phyloP scores from a whole-genome alignment of 2,329 filamentous ascomycete species.

The Pseudogymnoascus sp. region DNA sequence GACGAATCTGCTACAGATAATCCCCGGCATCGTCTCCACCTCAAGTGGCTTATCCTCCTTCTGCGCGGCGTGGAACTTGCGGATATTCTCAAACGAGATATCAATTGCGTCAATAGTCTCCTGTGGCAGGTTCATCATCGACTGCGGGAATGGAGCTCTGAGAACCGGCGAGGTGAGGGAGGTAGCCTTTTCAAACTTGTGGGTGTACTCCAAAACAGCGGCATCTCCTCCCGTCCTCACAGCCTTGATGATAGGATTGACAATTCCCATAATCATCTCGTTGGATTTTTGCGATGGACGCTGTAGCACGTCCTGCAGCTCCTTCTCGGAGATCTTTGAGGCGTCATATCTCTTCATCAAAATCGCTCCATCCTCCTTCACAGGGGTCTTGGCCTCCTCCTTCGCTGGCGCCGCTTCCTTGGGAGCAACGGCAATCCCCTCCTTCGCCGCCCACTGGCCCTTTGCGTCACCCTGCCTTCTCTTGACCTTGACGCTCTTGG shows the following conservation, averaged over 20 bases:
- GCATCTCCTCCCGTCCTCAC: conserved; percentile 78
- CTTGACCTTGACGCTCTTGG: conserved; percentile 93
- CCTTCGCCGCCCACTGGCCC: conserved; percentile 81
- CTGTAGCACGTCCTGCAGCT: conserved; percentile 68
- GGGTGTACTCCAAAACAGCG: conserved; percentile 83
- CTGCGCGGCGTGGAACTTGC: conserved; percentile 87
- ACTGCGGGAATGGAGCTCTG: conserved; percentile 75
- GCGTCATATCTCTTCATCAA: conserved; percentile 75
- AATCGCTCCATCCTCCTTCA: conserved; percentile 50
- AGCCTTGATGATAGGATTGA: conserved; percentile 83
- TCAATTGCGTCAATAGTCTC: conserved; percentile 93
- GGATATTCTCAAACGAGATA: conserved; percentile 86
- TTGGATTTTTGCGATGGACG: conserved; percentile 89
- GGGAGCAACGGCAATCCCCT: conserved; percentile 45
- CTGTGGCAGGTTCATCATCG: conserved; percentile 73
- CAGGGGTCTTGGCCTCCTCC: conserved; percentile 38
- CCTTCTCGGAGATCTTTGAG: conserved; percentile 50
- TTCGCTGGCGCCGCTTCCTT: conserved; percentile 22
- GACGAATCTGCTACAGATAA: conserved; percentile 86
- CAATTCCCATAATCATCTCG: conserved; percentile 87
- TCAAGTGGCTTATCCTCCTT: conserved; percentile 71
- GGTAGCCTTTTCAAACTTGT: conserved; percentile 96
- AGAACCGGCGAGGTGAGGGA: conserved; percentile 83
- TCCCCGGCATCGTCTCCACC: conserved; percentile 96
- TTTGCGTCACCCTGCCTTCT: conserved; percentile 90